Conservation (phyloP, 805 yeast genomes). For the Yamadazyma nakazawae region DNA sequence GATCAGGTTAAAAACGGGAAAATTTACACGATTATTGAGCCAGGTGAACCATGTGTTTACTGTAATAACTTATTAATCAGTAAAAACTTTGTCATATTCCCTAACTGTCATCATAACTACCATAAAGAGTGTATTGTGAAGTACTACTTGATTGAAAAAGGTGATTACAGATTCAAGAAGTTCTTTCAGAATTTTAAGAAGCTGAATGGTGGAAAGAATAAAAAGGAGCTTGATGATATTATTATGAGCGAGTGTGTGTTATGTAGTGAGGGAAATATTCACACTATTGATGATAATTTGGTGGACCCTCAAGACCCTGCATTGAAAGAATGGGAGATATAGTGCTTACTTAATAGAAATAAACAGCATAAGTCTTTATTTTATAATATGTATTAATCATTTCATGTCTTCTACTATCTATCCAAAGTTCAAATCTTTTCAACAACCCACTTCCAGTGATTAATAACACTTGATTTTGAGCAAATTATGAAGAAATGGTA, state of each 20-base stretch:
- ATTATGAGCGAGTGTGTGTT: slow-evolving; percentile 65
- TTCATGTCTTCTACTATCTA: background rate
- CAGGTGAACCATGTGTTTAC: slow-evolving; percentile 76
- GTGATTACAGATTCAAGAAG: slow-evolving; percentile 63
- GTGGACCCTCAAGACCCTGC: slow-evolving; percentile 20
- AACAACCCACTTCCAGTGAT: slow-evolving; percentile 49
- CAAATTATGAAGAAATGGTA: too few relatives aligned
- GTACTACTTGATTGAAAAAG: slow-evolving; percentile 53
- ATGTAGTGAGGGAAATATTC: slow-evolving; percentile 73
- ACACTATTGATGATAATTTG: slow-evolving; percentile 63
- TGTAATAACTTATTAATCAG: slow-evolving; percentile 70
- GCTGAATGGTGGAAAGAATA: slow-evolving; percentile 37
- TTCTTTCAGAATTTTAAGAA: slow-evolving; percentile 57
- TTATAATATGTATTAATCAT: too few relatives aligned
- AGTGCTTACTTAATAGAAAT: background rate
- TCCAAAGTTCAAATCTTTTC: background rate
- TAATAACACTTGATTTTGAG: too few relatives aligned
- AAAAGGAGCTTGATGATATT: slow-evolving; percentile 55
- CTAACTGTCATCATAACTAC: slow-evolving; percentile 80
- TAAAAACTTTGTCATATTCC: slow-evolving; percentile 75
- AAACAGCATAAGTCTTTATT: too few relatives aligned
- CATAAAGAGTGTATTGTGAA: slow-evolving; percentile 85
- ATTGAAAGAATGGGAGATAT: slow-evolving; percentile 43
- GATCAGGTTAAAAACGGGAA: slow-evolving; percentile 28
- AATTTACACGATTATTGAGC: slow-evolving; percentile 65